These are phyloP conservation scores for Ustulina deusta DNA, from an alignment of 2,329 filamentous ascomycete species.

Conservation along the genomic window DNA sequence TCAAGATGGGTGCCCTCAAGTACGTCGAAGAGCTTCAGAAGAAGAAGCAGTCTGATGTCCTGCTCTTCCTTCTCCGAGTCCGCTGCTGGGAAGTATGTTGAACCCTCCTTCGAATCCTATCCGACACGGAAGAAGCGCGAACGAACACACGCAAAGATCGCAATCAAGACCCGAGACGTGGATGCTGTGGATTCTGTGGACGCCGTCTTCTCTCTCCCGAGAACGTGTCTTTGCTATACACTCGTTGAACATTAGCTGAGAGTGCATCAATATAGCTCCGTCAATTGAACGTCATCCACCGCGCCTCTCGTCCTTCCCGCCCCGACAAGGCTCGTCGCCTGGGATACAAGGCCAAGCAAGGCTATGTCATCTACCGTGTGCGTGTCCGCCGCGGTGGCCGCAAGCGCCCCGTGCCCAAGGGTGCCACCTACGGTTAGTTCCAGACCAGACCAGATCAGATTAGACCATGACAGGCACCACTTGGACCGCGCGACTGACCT, in stretches of 20 bases:
- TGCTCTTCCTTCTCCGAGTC: constrained; percentile 99
- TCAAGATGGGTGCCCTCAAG: constrained; percentile 99
- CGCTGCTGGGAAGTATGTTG: constrained; percentile 99
- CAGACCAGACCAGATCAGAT: not conserved
- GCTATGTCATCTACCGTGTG: constrained; percentile 99
- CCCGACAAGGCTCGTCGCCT: constrained; percentile 99
- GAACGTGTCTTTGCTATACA: constrained; percentile 82
- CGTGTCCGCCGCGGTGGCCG: constrained; percentile 98
- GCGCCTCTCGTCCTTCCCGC: constrained; percentile 96
- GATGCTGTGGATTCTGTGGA: constrained; percentile 54
- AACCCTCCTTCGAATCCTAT: constrained; percentile 51
- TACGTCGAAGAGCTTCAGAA: constrained; percentile 99
- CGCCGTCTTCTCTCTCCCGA: constrained; percentile 52
- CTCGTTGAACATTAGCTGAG: constrained; percentile 99
- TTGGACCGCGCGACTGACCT: constrained; percentile 32
- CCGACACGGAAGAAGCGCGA: constrained; percentile 47
- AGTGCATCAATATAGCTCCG: constrained; percentile 99
- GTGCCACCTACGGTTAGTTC: constrained; percentile 94
- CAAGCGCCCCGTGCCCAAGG: constrained; percentile 96
- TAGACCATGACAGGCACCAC: not conserved
- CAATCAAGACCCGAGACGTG: constrained; percentile 47
- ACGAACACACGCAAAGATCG: constrained; percentile 45
- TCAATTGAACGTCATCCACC: constrained; percentile 99
- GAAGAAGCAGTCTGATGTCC: constrained; percentile 99
- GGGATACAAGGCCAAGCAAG: constrained; percentile 99